Percentiles rank a stretch among this genome's conserved stretches.
Evolutionary conservation across 2,329 filamentous ascomycete species (phyloP).

Genomic region (Hypoxylon sp.): DNA sequence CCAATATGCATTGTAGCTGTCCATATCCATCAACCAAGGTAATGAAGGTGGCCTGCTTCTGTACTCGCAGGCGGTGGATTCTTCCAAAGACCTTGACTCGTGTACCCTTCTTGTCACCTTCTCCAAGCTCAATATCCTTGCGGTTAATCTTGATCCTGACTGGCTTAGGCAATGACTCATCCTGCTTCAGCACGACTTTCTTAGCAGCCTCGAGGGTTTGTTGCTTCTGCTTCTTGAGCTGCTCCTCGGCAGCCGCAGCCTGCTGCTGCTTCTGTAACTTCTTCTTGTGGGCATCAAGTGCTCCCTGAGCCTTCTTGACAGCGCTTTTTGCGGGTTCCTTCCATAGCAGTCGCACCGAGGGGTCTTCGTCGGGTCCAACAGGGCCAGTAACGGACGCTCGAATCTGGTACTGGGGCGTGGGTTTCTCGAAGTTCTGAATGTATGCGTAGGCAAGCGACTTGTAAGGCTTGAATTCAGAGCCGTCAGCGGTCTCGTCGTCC

Average conservation of each 20-base stretch:
- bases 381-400: slow-evolving; percentile 77
- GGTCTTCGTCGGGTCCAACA: slow-evolving; percentile 74
- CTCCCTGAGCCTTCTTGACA: slow-evolving; percentile 85
- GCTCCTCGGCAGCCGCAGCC: slow-evolving; percentile 77
- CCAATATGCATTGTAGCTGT: slow-evolving; percentile 86
- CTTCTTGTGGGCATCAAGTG: slow-evolving; percentile 83
- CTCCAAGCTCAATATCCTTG: slow-evolving; percentile 74
- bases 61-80: slow-evolving; percentile 83
- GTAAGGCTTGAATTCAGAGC: slow-evolving; percentile 81
- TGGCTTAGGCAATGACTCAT: slow-evolving; percentile 81
- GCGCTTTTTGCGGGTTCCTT: slow-evolving; percentile 88
- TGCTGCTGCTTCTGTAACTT: slow-evolving; percentile 86
- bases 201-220: slow-evolving; percentile 84
- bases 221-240: slow-evolving; percentile 79
- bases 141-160: slow-evolving; percentile 82
- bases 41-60: slow-evolving; percentile 89
- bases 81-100: slow-evolving; percentile 85
- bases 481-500: slow-evolving; percentile 77
- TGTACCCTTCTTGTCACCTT: slow-evolving; percentile 73
- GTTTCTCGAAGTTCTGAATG: slow-evolving; percentile 74
- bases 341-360: slow-evolving; percentile 76
- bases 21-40: slow-evolving; percentile 89
- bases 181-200: slow-evolving; percentile 79
- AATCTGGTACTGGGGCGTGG: slow-evolving; percentile 74
- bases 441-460: slow-evolving; percentile 86